Evolutionary conservation across 2,329 filamentous ascomycete species (phyloP), one percentile per base, ranked within the genome.

Genomic region (Domatiomyces catenatus): DNA sequence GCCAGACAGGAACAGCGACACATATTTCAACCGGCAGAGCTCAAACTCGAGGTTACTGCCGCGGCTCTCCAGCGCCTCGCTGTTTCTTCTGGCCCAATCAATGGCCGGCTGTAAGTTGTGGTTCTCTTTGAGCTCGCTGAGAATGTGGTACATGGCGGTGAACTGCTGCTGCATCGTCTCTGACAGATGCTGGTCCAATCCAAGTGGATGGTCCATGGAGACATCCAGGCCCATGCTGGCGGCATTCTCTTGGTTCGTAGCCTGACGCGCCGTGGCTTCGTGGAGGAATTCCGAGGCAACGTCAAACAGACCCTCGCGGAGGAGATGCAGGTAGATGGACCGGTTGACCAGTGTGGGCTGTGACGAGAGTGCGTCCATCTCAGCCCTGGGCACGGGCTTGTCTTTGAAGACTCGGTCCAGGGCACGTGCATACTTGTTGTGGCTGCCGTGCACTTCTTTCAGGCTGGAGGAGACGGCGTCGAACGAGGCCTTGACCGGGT

Each of bases 1-100:
- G 50, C 79, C 77, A 8, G 54, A 55, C 55, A 83, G 79, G 67
- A 93, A 94, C 1, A 95, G 75, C 77, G 86, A 90, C 32, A 96
- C 77, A 60, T 86, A 98, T 59, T 94, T 87, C 17, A 96, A 73
- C 57, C 87, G 84, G 68, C 83, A 86, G 1, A 98, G 79, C 62
- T 98, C 90, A 56, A 96, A 98, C 64, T 96, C 90, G 1, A 98
- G 77, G 59, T 94, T 94, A 61, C 87, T 94, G 2, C 89, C 90
- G 46, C 87, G 78, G 3, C 77, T 75, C 61, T 94, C 87, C 2
- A 98, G 74, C 22, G 80, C 73, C 4, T 68, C 66, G 52, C 80
- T 82, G 61, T 95, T 83, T 22, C 74, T 63, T 39, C 80, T 74
- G 0, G 92, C 86, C 92, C 92, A 98, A 50, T 77, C 70, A 20